A percentile compares a stretch with the other conserved stretches of the same genome.
Evolutionary conservation across 768 basidiomycete species (phyloP).

Genomic region (Suillus plorans): DNA sequence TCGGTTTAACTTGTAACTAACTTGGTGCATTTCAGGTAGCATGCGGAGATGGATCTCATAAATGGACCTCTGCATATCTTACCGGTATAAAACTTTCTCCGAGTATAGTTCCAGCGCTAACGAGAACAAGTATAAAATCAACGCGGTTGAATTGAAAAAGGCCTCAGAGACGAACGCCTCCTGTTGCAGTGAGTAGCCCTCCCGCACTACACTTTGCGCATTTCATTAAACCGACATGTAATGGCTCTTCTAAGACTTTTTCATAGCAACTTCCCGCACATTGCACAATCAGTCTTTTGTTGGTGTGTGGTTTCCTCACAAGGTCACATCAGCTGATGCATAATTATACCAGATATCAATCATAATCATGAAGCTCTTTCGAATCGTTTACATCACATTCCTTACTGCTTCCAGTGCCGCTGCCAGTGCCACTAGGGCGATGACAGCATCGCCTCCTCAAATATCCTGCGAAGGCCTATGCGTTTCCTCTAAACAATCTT

Average conservation of each 20-base stretch:
- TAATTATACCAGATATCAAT: background rate
- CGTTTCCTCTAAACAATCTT: too few relatives aligned
- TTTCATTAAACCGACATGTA: background rate
- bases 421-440: too few relatives aligned
- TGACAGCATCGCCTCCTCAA: too few relatives aligned
- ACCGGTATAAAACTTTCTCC: background rate
- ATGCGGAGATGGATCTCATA: too few relatives aligned
- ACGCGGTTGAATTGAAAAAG: background rate
- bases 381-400: background rate
- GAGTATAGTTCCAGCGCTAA: background rate
- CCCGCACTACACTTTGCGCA: background rate
- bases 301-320: background rate
- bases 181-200: background rate
- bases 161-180: background rate
- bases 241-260: background rate
- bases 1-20: too few relatives aligned
- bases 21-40: too few relatives aligned
- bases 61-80: too few relatives aligned
- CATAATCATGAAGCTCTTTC: background rate
- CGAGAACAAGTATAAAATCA: background rate
- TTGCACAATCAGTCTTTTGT: background rate
- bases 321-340: background rate
- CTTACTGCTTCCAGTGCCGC: slow-evolving; percentile 28
- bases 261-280: background rate
- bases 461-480: too few relatives aligned